phyloP scores from a whole-genome alignment of 805 yeast species.

The Geotrichum ghanense region DNA sequence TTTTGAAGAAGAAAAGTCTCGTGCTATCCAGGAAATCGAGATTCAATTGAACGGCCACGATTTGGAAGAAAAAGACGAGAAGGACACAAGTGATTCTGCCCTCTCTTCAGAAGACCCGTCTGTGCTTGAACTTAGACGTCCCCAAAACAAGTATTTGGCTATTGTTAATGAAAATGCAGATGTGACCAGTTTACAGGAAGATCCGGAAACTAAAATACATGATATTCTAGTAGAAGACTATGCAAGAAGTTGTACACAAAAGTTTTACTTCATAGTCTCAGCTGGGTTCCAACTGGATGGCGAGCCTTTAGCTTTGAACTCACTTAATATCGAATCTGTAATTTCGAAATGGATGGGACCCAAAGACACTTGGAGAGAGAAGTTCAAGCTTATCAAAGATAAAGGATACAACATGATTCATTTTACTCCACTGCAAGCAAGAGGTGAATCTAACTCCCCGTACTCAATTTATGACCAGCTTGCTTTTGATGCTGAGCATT shows the following conservation, averaged over 20 bases:
- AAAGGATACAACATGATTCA: conserved; percentile 95
- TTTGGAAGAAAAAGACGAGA: not conserved
- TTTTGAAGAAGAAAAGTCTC: too few species aligned
- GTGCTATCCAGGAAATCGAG: not conserved
- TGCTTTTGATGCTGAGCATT: conserved; percentile 55
- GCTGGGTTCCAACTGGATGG: conserved; percentile 55
- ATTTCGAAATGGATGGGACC: conserved; percentile 89
- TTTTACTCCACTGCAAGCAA: conserved; percentile 82
- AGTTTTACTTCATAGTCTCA: conserved; percentile 61
- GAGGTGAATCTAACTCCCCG: conserved; percentile 90
- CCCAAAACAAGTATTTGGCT: not conserved
- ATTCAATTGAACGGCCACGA: not conserved
- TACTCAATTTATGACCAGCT: conserved; percentile 86
- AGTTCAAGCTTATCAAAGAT: conserved; percentile 46
- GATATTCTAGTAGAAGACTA: conserved; percentile 21
- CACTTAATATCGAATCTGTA: conserved; percentile 72
- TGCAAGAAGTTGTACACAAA: conserved; percentile 35
- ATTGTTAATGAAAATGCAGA: not conserved
- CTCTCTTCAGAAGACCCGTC: not conserved
- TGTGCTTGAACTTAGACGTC: not conserved
- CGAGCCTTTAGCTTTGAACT: conserved; percentile 55
- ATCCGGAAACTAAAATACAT: not conserved
- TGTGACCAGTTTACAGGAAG: not conserved
- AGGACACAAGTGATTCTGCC: not conserved
- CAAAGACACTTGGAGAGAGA: conserved; percentile 48